A percentile compares a stretch with the other conserved stretches of the same genome.
Conservation (phyloP, 352 stramenopile genomes). For the Globisporangium apiculatum region DNA sequence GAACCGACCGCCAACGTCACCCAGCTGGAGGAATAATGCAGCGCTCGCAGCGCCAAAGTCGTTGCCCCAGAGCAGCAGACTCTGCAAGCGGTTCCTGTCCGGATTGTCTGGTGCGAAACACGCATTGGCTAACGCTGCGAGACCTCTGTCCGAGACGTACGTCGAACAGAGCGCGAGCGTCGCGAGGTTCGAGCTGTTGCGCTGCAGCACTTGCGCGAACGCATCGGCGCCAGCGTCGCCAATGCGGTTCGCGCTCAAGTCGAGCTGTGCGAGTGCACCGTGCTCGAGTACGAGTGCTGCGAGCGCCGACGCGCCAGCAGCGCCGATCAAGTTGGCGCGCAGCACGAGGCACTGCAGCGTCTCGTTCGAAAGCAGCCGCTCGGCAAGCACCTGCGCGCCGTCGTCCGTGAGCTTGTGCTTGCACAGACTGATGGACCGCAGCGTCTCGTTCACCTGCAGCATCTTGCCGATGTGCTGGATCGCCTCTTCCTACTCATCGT, state of each 20-base stretch:
- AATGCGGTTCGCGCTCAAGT: conserved; percentile 64
- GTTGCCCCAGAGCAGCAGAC: conserved; percentile 63
- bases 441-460: conserved; percentile 60
- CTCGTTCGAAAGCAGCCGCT: conserved; percentile 60
- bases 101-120: conserved; percentile 28
- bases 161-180: conserved; percentile 47
- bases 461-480: conserved; percentile 72
- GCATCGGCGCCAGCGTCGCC: conserved; percentile 39
- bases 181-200: conserved; percentile 30
- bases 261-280: conserved; percentile 38
- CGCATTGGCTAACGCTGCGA: conserved; percentile 30
- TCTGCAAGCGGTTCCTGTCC: conserved; percentile 21
- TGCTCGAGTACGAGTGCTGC: conserved; percentile 50
- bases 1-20: conserved; percentile 22
- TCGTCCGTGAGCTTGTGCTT: conserved; percentile 72
- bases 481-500: conserved; percentile 30
- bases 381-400: conserved; percentile 60
- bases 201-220: conserved; percentile 46
- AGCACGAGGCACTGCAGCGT: conserved; percentile 49
- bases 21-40: conserved; percentile 34
- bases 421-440: conserved; percentile 46
- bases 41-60: conserved; percentile 41
- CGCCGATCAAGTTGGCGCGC: conserved; percentile 59
- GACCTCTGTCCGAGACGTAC: conserved; percentile 47
- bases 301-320: conserved; percentile 43